phyloP scores from a whole-genome alignment of 169 alveolate species.

The Eimeria sp. region DNA sequence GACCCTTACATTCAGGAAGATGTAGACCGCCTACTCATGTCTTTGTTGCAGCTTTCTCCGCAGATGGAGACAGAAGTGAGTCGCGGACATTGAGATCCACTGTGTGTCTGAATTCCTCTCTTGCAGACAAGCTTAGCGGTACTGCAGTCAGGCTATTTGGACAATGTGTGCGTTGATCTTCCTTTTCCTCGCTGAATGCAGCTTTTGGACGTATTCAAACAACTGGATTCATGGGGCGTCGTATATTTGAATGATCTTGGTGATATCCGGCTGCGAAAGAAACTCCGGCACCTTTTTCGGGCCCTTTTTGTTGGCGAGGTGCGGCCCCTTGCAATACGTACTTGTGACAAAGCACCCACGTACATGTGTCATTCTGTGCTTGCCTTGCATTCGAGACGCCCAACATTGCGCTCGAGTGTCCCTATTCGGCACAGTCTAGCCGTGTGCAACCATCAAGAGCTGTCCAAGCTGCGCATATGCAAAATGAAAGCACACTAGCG shows the following conservation, averaged over 20 bases:
- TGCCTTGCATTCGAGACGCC: not conserved
- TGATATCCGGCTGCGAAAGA: constrained; percentile 74
- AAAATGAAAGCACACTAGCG: not conserved
- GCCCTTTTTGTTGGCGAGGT: constrained; percentile 71
- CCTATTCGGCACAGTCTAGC: not conserved
- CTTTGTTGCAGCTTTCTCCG: constrained; percentile 49
- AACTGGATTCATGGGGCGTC: constrained; percentile 66
- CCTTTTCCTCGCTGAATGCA: not conserved
- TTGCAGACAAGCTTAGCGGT: not conserved
- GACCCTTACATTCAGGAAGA: constrained; percentile 27
- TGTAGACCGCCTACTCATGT: constrained; percentile 27
- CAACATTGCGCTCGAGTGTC: not conserved
- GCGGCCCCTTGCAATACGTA: not conserved
- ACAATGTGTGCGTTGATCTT: not conserved
- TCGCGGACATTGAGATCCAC: not conserved
- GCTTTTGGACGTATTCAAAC: constrained; percentile 61
- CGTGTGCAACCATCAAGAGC: not conserved
- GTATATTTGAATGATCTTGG: constrained; percentile 71
- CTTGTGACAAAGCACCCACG: not conserved
- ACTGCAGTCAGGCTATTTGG: not conserved
- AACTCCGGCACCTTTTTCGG: constrained; percentile 78
- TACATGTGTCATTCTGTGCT: not conserved
- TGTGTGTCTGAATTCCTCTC: not conserved
- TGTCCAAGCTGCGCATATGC: not conserved
- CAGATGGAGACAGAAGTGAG: constrained; percentile 63